Evolutionary conservation across 2,329 filamentous ascomycete species (phyloP), one percentile per base, ranked within the genome.

Genomic region (Fusarium mexicanum): DNA sequence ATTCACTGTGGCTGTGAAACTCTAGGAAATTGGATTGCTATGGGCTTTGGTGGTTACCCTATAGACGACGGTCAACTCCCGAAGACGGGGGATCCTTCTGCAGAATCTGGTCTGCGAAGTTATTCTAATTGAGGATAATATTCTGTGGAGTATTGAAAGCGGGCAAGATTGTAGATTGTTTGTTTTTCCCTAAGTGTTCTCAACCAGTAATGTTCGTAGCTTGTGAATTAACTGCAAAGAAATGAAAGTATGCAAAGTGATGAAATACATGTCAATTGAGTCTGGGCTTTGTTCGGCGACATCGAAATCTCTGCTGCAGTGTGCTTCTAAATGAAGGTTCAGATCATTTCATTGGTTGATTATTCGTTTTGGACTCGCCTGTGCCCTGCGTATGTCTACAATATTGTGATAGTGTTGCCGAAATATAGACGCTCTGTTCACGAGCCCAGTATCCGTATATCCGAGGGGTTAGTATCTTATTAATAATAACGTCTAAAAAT

Each of bases 281-380:
- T 8, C 4, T 1, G 8, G 11, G 5, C 8, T 1, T n/a, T 2
- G 6, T 50, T 4, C 0, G 3, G 20, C 20, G 3, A 9, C 0
- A 9, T 17, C 4, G 10, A 18, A 1, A 6, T 6, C 2, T 33
- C 14, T 18, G 16, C 11, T 24, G 7, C n/a, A 5, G 8, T 18
- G 7, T 18, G 5, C n/a, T 13, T 50, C 9, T 9, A 0, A 47
- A 0, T 14, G 1, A 4, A 0, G 18, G 3, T 3, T 7, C 0
- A 29, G 1, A 14, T 10, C 0, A 3, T 10, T 47, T 3, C 0
- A 22, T 10, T 5, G 6, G 3, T 8, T 7, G 6, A 20, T 5
- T 14, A 4, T 2, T 47, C 2, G 2, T 10, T 16, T 16, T 29
- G 6, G 3, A 20, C 1, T 8, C 3, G 3, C 17, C 6, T 18